Conservation (phyloP, 257 asterid species). For the Voacanga thouarsii region DNA sequence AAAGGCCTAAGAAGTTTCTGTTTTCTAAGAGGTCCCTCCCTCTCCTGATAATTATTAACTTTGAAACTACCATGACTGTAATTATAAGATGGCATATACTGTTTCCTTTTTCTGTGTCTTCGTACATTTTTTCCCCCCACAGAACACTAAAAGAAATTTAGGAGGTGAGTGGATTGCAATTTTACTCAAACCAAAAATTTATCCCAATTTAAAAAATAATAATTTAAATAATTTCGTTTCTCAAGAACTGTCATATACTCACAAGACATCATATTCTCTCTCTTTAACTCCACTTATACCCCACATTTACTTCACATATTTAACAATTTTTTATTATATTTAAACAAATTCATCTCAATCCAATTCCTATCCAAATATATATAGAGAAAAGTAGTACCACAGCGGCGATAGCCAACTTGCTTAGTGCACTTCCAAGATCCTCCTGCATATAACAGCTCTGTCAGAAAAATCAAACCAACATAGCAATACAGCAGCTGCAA, state of each 20-base stretch:
- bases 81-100: not conserved
- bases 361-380: too few species aligned
- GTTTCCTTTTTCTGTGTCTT: not conserved
- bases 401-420: slow-evolving; percentile 57
- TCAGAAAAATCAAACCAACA: not conserved
- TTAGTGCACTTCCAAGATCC: slow-evolving; percentile 55
- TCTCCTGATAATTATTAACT: not conserved
- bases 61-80: not conserved
- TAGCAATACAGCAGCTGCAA: not conserved
- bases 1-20: not conserved
- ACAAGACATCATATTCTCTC: too few species aligned
- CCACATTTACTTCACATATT: too few species aligned
- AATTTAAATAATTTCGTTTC: too few species aligned
- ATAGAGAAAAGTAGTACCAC: slow-evolving; percentile 54
- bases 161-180: too few species aligned
- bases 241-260: too few species aligned
- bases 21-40: too few species aligned
- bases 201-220: too few species aligned
- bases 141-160: not conserved
- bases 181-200: too few species aligned
- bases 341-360: too few species aligned
- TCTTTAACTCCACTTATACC: too few species aligned
- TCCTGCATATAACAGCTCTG: slow-evolving; percentile 50
- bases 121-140: not conserved
- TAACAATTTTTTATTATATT: too few species aligned